Base-by-base conservation (phyloP, 2,329 filamentous ascomycete genomes). In the Fusarium sp. region DNA sequence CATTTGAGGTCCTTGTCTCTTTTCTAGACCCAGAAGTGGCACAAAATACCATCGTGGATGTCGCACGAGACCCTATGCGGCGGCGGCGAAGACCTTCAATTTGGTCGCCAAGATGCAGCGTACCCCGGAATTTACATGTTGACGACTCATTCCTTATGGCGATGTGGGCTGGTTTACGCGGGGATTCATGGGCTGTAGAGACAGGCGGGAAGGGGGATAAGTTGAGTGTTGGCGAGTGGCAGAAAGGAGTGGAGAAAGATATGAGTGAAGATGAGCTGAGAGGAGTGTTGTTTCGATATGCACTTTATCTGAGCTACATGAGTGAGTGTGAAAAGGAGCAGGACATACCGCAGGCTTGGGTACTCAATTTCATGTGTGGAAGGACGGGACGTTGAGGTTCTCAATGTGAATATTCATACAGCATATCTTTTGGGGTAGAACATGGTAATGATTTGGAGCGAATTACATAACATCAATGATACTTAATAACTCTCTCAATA, bases 31-130 rank as follows among this genome's bases (percentile, higher is more conserved):
- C 74, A 3, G 47, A 44, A 20, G 53, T 69, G 46, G 77, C 78
- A 24, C 54, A 72, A 38, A 47, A 57, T 25, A 77, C 73, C 25
- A 65, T 79, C 34, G 51, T 72, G 15, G 11, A 44, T 15, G 66
- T 72, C 15, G 71, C 76, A 8, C 56, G 66, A 24, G 71, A 77
- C 50, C 72, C 77, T 22, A 44, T 66, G 27, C 46, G 44, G 8
- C 72, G 78, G 11, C 69, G 68, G 11, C 68, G 65, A n/a, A 65
- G 67, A 9, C 64, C 61, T 2, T 74, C 76, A 14, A 75, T 81
- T 57, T 81, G 79, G 79, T 81, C 79, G 20, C 79, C 79, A n/a
- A 62, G 71, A n/a, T 80, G 79, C 70, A 67, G 69, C 42, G 77
- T 80, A 16, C 79, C 79, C 6, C 55, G 54, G 16, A 62, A 68